Base-by-base conservation (phyloP, 805 yeast species). In the Starmerella ratchasimensis region DNA sequence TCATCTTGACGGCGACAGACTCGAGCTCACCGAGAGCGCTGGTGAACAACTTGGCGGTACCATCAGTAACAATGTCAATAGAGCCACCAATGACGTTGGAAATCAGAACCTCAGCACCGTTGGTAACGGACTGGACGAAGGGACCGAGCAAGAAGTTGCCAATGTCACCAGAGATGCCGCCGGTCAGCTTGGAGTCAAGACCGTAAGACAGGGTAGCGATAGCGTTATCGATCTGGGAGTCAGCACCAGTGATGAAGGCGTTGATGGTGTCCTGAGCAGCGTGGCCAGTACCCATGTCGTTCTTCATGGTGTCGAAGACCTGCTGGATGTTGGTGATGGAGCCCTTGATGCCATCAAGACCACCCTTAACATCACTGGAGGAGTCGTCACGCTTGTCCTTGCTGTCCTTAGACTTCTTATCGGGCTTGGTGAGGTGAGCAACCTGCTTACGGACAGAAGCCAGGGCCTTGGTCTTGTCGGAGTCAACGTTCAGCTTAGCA, bases 221-320 rank as follows among this genome's bases (percentile, higher is more conserved):
- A 13, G 50, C 46, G 37, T 56, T 56, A 38, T 56, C 60, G 33
- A 52, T 48, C 47, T 56, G 60, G 17, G 56, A 53, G 39, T 56
- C 61, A 18, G 55, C 44, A 22, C 59, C 60, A 17, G 59, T 52
- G 37, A 57, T 48, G 38, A 43, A 41, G 26, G 50, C 46, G 28
- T 47, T 38, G 40, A 50, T 34, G 23, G 37, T 35, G 21, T 48
- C 54, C 28, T 44, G 47, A n/a, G 50, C 46, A 20, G 50, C 50
- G 42, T 46, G 52, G 24, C 52, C 52, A 18, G 43, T 46, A 43
- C 38, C 21, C 31, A 49, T 36, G 49, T 48, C 48, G 19, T 28
- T 28, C 21, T 36, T 44, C 34, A 50, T 28, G 9, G 51, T 49
- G 37, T 50, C 52, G 34, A 31, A 31, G 18, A 34, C 36, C 43